Conservation (phyloP, 352 stramenopile species). For the Globisporangium barbulae region DNA sequence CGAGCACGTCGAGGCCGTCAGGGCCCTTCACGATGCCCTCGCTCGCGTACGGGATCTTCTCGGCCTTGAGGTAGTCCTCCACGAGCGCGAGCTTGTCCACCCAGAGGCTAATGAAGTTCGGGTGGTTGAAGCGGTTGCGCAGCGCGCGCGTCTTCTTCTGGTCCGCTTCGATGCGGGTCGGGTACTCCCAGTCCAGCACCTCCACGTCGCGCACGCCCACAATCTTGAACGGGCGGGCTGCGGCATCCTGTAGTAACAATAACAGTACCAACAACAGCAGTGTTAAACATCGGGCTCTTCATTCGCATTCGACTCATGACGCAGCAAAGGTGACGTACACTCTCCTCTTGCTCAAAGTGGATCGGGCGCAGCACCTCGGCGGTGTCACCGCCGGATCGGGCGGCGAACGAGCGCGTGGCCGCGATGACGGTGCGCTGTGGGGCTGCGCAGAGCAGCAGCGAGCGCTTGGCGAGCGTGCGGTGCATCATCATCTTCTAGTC, state of each 20-base stretch:
- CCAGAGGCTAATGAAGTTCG: constrained; percentile 86
- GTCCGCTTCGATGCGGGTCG: constrained; percentile 60
- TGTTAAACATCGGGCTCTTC: background rate
- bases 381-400: constrained; percentile 11
- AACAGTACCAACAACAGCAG: constrained; percentile 1
- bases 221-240: constrained; percentile 61
- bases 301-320: background rate
- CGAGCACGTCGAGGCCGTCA: constrained; percentile 64
- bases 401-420: constrained; percentile 25
- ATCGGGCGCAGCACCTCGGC: constrained; percentile 46
- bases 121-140: constrained; percentile 73
- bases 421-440: constrained; percentile 12
- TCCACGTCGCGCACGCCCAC: constrained; percentile 80
- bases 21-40: constrained; percentile 57
- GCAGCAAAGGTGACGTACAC: constrained; percentile 30
- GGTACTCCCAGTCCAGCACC: constrained; percentile 74
- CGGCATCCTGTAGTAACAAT: constrained; percentile 27
- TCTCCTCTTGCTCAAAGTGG: constrained; percentile 66
- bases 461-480: constrained; percentile 15
- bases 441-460: constrained; percentile 14
- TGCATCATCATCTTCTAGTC: constrained; percentile 18
- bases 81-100: constrained; percentile 71
- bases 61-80: constrained; percentile 57
- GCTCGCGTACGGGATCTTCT: constrained; percentile 56
- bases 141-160: constrained; percentile 51